Percentiles rank a stretch among this genome's conserved stretches.
Evolutionary conservation across 2,329 filamentous ascomycete genomes (phyloP).

Genomic region (Aureobasidium sp.): DNA sequence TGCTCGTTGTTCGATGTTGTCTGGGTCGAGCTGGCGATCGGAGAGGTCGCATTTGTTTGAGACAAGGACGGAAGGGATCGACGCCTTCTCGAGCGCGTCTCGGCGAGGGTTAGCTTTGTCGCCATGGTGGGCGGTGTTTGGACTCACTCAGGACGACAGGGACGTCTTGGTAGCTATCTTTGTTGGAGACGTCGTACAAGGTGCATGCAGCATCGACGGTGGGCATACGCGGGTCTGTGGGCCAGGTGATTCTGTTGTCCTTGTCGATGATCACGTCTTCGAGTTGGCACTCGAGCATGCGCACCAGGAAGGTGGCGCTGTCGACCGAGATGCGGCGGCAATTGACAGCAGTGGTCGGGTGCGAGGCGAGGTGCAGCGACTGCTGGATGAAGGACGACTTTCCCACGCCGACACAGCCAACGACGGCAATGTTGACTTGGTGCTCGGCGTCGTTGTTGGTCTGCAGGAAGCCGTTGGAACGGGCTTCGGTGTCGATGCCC

Average conservation of each 20-base stretch:
- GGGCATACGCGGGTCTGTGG: slow-evolving; percentile 61
- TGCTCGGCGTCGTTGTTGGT: slow-evolving; percentile 28
- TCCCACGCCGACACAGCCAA: slow-evolving; percentile 46
- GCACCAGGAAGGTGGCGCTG: slow-evolving; percentile 46
- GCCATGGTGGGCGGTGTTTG: not conserved
- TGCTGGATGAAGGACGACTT: slow-evolving; percentile 52
- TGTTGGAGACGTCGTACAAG: slow-evolving; percentile 78
- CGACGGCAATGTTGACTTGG: slow-evolving; percentile 50
- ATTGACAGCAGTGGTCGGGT: slow-evolving; percentile 32
- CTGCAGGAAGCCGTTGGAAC: slow-evolving; percentile 10
- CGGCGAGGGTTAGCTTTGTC: slow-evolving; percentile 14
- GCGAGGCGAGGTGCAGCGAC: slow-evolving; percentile 44
- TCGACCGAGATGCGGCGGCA: slow-evolving; percentile 49
- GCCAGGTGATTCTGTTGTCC: slow-evolving; percentile 48
- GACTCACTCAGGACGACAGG: slow-evolving; percentile 70
- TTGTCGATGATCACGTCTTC: slow-evolving; percentile 43
- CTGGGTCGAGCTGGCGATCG: slow-evolving; percentile 61
- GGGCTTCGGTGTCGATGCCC: not conserved
- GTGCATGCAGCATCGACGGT: slow-evolving; percentile 74
- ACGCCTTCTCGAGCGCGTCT: slow-evolving; percentile 67
- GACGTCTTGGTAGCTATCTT: slow-evolving; percentile 63
- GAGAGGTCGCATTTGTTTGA: slow-evolving; percentile 82
- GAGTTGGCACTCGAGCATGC: slow-evolving; percentile 47
- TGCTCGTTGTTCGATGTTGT: slow-evolving; percentile 56
- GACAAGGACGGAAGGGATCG: slow-evolving; percentile 69